Percentiles rank a stretch among this genome's conserved stretches.
These are phyloP conservation scores for Russula virescens DNA, from an alignment of 768 basidiomycete species.

Conservation along the genomic window DNA sequence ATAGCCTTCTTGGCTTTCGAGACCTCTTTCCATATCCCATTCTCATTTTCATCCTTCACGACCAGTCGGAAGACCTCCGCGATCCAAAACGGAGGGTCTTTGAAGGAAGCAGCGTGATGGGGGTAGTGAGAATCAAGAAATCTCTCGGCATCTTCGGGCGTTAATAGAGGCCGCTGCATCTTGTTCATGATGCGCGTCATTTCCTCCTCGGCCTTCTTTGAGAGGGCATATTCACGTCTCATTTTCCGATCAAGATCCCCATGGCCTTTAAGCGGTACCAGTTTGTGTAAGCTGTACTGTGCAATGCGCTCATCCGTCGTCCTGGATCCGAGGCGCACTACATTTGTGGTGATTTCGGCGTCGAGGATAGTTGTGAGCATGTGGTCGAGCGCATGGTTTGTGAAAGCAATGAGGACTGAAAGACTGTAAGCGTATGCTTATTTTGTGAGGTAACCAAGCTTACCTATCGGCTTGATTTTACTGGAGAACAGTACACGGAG, in stretches of 20 bases:
- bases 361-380: conserved; percentile 62
- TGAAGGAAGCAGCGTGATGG: conserved; percentile 42
- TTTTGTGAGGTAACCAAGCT: not conserved
- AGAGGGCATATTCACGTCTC: conserved; percentile 31
- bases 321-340: conserved; percentile 67
- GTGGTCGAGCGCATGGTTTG: conserved; percentile 77
- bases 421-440: not conserved
- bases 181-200: conserved; percentile 43
- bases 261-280: conserved; percentile 43
- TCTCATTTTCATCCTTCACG: conserved; percentile 14
- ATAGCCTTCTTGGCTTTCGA: conserved; percentile 3
- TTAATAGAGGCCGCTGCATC: conserved; percentile 20
- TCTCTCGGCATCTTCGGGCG: conserved; percentile 32
- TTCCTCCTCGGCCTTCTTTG: conserved; percentile 43
- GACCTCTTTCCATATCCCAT: conserved; percentile 15
- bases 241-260: conserved; percentile 39
- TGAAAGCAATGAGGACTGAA: conserved; percentile 52
- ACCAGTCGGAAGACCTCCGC: not conserved
- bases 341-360: conserved; percentile 51
- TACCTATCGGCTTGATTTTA: conserved; percentile 45
- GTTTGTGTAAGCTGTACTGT: conserved; percentile 52
- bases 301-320: conserved; percentile 56
- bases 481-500: conserved; percentile 55
- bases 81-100: conserved; percentile 35
- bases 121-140: conserved; percentile 44